phyloP scores from a whole-genome alignment of 2,329 filamentous ascomycete genomes.

The Pyrenophora tritici-repentis region DNA sequence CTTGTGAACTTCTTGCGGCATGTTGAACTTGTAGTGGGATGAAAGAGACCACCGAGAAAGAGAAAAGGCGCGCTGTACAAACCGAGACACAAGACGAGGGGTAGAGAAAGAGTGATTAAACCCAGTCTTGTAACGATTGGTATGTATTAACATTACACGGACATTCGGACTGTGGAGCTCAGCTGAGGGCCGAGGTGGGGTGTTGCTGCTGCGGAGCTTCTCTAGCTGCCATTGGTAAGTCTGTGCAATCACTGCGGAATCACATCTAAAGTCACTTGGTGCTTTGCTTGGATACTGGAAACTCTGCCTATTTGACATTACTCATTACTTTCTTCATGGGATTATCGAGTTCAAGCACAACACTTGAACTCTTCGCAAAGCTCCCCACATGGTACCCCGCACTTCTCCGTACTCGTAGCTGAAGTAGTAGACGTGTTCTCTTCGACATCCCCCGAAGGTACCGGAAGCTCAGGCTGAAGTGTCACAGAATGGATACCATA shows the following conservation, averaged over 20 bases:
- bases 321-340: background rate
- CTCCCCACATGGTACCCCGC: conserved; percentile 59
- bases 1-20: conserved; percentile 39
- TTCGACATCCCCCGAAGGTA: background rate
- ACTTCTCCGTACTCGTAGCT: conserved; percentile 45
- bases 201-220: background rate
- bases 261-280: background rate
- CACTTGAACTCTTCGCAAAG: conserved; percentile 60
- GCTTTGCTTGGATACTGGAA: background rate
- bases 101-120: background rate
- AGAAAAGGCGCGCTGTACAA: too few species aligned
- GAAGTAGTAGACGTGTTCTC: conserved; percentile 13
- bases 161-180: background rate
- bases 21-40: background rate
- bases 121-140: too few species aligned
- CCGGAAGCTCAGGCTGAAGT: conserved; percentile 66
- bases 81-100: too few species aligned
- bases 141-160: too few species aligned
- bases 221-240: conserved; percentile 12
- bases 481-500: conserved; percentile 76
- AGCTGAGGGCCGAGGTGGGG: conserved; percentile 3
- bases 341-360: conserved; percentile 20
- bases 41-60: background rate
- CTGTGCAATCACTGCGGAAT: conserved; percentile 7
- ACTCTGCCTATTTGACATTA: background rate